These are phyloP conservation scores for Oropetium thomaeum DNA, from an alignment of 176 grass and related monocot genomes.

Conservation along the genomic window DNA sequence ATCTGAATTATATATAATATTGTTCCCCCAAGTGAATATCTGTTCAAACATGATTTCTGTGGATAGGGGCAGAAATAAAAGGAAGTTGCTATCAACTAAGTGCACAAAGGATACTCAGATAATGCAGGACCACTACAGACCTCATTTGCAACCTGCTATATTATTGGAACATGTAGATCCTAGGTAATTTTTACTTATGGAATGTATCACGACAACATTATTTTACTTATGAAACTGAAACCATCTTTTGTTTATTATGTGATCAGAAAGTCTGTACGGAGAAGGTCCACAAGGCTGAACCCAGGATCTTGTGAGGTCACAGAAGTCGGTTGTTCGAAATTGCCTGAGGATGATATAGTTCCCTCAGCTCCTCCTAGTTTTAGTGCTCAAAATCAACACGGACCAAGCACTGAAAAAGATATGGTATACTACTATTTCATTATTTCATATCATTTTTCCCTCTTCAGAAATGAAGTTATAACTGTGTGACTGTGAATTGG, in stretches of 20 bases:
- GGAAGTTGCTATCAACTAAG: slow-evolving; percentile 36
- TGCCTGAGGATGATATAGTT: background rate
- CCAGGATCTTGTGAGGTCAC: slow-evolving; percentile 21
- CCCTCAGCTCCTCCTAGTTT: slow-evolving; percentile 18
- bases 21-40: background rate
- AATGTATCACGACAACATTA: slow-evolving; percentile 5
- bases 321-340: background rate
- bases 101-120: background rate
- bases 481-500: background rate
- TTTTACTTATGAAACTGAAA: slow-evolving; percentile 12
- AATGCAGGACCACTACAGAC: background rate
- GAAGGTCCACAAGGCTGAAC: slow-evolving; percentile 47
- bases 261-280: slow-evolving; percentile 19
- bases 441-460: background rate
- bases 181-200: slow-evolving; percentile 24
- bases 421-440: slow-evolving; percentile 9
- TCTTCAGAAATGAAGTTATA: background rate
- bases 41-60: slow-evolving; percentile 26
- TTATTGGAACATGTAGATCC: slow-evolving; percentile 17
- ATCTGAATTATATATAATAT: background rate
- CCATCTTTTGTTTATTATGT: slow-evolving; percentile 13
- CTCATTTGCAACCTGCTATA: background rate
- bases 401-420: slow-evolving; percentile 12
- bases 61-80: slow-evolving; percentile 14
- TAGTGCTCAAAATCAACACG: slow-evolving; percentile 13